Evolutionary conservation across 1,284 basidiomycete genomes (phyloP).

Genomic region (Apiotrichum laibachii): DNA sequence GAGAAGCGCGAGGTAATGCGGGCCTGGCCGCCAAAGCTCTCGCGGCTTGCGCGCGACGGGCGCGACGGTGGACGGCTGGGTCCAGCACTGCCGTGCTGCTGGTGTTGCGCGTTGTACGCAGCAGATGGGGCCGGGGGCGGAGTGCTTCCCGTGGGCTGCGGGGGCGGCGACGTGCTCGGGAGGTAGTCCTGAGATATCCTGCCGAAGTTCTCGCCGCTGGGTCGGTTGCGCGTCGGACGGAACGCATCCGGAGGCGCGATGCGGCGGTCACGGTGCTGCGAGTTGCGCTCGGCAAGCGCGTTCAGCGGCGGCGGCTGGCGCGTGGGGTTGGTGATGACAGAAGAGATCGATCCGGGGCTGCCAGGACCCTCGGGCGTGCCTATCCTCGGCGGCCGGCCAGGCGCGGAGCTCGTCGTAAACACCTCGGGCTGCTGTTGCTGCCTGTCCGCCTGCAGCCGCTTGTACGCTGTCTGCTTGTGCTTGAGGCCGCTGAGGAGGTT

Average conservation of each 20-base stretch:
- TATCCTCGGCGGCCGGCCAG: constrained; percentile 2
- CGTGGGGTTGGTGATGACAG: constrained; percentile 7
- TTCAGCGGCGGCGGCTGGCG: constrained; percentile 11
- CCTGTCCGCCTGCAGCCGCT: constrained; percentile 33
- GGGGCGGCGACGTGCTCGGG: constrained; percentile 13
- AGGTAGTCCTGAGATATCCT: not conserved
- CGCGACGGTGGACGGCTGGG: constrained; percentile 25
- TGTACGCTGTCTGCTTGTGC: constrained; percentile 79
- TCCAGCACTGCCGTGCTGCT: not conserved
- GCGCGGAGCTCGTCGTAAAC: not conserved
- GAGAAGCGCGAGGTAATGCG: constrained; percentile 40
- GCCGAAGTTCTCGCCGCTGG: constrained; percentile 1
- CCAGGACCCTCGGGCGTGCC: constrained; percentile 2
- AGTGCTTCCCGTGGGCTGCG: constrained; percentile 13
- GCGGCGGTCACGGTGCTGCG: constrained; percentile 13
- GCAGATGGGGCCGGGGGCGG: not conserved
- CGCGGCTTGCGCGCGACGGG: constrained; percentile 33
- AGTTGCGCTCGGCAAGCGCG: constrained; percentile 33
- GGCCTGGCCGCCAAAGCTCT: constrained; percentile 26
- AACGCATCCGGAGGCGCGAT: constrained; percentile 51
- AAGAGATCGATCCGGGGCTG: constrained; percentile 19
- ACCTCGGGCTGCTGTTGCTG: constrained; percentile 11
- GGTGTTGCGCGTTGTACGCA: too few relatives aligned
- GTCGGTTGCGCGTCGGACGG: constrained; percentile 37
- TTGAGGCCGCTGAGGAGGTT: constrained; percentile 86